Evolutionary conservation across 805 yeast genomes (phyloP).

Genomic region (Yarrowia sp.): DNA sequence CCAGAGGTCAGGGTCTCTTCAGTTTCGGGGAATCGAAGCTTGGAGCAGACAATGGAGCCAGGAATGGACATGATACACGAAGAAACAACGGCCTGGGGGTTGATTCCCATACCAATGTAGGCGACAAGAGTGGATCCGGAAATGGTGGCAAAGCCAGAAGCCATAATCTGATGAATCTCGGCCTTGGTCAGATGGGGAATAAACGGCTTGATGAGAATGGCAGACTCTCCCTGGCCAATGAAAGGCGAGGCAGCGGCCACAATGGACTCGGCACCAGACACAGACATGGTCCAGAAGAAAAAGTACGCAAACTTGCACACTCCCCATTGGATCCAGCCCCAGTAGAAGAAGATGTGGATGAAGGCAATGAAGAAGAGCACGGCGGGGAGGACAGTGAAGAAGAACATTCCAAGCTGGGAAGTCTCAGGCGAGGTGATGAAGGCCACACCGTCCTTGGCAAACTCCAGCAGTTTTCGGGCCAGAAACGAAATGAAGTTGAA

Average conservation of each 20-base stretch:
- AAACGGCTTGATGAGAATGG: slow-evolving; percentile 57
- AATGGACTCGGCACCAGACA: slow-evolving; percentile 62
- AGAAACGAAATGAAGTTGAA: slow-evolving; percentile 57
- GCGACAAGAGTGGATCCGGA: slow-evolving; percentile 63
- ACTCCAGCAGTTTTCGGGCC: slow-evolving; percentile 55
- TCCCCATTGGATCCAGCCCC: slow-evolving; percentile 58
- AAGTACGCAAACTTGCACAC: slow-evolving; percentile 54
- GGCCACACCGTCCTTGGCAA: slow-evolving; percentile 59
- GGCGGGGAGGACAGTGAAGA: slow-evolving; percentile 59
- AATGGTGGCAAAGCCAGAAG: slow-evolving; percentile 62
- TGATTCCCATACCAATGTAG: slow-evolving; percentile 60
- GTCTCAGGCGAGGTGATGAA: slow-evolving; percentile 48
- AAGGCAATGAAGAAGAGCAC: slow-evolving; percentile 62
- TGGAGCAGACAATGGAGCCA: slow-evolving; percentile 58
- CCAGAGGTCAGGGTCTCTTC: slow-evolving; percentile 54
- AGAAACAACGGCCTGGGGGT: slow-evolving; percentile 59
- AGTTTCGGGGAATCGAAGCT: slow-evolving; percentile 57
- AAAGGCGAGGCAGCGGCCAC: slow-evolving; percentile 67
- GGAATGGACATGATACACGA: slow-evolving; percentile 70
- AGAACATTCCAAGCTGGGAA: slow-evolving; percentile 46
- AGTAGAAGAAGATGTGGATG: slow-evolving; percentile 57
- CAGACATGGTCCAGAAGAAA: slow-evolving; percentile 57
- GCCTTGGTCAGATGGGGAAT: slow-evolving; percentile 57
- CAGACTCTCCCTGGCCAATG: slow-evolving; percentile 64
- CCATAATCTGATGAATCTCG: slow-evolving; percentile 60